A percentile compares a stretch with the other conserved stretches of the same genome.
phyloP scores from a whole-genome alignment of 768 basidiomycete genomes.

The Tulasnella sp. region DNA sequence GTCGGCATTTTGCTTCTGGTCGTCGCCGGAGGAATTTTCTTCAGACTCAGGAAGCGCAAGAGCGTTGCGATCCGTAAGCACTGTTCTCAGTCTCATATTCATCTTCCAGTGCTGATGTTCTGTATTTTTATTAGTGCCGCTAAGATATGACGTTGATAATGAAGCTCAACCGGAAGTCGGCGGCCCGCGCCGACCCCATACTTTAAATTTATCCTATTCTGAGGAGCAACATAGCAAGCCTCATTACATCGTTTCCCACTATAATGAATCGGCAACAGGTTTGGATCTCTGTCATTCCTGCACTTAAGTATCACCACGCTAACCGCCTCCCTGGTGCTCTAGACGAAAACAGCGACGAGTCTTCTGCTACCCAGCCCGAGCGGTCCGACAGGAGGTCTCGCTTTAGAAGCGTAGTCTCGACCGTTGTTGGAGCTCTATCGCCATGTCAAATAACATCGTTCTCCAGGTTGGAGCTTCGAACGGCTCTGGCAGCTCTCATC shows the following conservation, averaged over 20 bases:
- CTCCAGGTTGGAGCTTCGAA: constrained; percentile 1
- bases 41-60: not conserved
- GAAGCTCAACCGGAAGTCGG: not conserved
- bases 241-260: not conserved
- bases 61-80: not conserved
- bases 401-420: not conserved
- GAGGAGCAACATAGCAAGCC: not conserved
- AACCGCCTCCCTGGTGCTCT: not conserved
- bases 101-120: not conserved
- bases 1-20: not conserved
- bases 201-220: not conserved
- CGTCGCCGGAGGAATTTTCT: not conserved
- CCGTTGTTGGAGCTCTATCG: not conserved
- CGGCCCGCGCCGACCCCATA: not conserved
- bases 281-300: not conserved
- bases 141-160: not conserved
- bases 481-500: not conserved
- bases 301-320: not conserved
- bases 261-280: not conserved
- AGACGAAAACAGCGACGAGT: not conserved
- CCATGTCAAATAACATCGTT: constrained; percentile 12
- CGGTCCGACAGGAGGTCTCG: not conserved
- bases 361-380: not conserved
- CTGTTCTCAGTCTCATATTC: not conserved
- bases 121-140: not conserved